Base-by-base conservation (phyloP, 2,329 filamentous ascomycete species). In the Dryadomyces quercus-mongolicae region DNA sequence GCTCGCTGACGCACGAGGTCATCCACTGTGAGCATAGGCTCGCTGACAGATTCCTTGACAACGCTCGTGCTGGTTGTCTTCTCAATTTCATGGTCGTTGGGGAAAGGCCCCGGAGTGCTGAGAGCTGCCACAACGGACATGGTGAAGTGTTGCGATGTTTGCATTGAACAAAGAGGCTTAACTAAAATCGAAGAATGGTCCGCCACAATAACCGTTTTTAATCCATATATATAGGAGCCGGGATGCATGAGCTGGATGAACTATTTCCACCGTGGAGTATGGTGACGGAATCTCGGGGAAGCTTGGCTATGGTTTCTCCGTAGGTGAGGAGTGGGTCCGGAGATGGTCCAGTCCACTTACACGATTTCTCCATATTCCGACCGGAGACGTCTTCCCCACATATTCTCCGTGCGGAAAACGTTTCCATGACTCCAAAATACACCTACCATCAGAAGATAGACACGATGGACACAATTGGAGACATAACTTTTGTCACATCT, bases 1-100 rank as follows among this genome's bases (percentile, higher is more conserved):
- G 70, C 69, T 34, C 70, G 63, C 2, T 66, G 62, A 9, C 70
- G 65, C 5, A 73, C 60, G 12, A 73, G 62, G 20, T 67, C 67
- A 52, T 72, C 69, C 34, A 72, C 31, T 9, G 49, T 51, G 12
- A 5, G 22, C 8, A 49, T 15, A 36, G n/a, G 47, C 31, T 49
- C 4, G 47, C 15, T 12, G 36, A 40, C 36, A 13, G 36, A 5
- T 13, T 40, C 8, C 15, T 4, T 4, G 36, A 12, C 36, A 40
- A 40, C 8, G 3, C 42, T 18, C n/a, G 16, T 44, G 42, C 8
- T 20, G 15, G 42, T 9, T 20, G 13, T 44, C 5, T n/a, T 42
- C 13, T 44, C 16, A 18, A n/a, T n/a, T 4, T 10, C 42, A 9
- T 44, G 42, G 16, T n/a, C 20, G 42, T 16, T 44, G 42, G 42